Base-by-base conservation (phyloP, 1,139 yeast species). In the Torulaspora pretoriensis region DNA sequence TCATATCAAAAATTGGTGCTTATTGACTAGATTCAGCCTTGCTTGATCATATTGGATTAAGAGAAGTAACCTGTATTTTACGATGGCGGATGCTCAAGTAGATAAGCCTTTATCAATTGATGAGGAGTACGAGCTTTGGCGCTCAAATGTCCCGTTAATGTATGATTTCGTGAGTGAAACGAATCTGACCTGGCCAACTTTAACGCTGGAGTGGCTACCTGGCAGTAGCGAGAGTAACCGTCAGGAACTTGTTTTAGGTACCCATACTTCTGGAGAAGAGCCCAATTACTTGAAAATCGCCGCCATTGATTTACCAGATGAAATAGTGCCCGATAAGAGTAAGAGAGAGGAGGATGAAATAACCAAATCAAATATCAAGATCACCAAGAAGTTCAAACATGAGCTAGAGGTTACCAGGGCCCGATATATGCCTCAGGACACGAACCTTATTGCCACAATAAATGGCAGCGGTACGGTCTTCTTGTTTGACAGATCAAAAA, bases 211-310 rank as follows among this genome's bases (percentile, higher is more conserved):
- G 65, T 84, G 92, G 88, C 66, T 83, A 13, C 89, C 89, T 1
- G 71, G 69, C 16, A 62, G 55, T 16, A 50, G 53, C 5, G 39
- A 47, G 1, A 42, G 47, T 3, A 53, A 56, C 6, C 60, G 63
- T 23, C 72, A 70, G 49, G 60, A 67, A 35, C 64, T 92, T 45
- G 64, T 90, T 17, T 67, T 90, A 33, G 96, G 97, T 9, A 92
- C 98, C 0, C 90, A 87, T 60, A 87, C 97, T 0, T 78, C 90
- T 0, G 95, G 88, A 2, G 81, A 78, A 46, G 95, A 82, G 44
- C 75, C 76, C 3, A 86, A 92, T 61, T 87, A 80, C 63, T 65
- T 92, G 52, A 85, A 92, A 60, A 68, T 89, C 25, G 95, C 92
- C 2, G 68, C 80, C 3, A 78, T 89, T 2, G 82, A 81, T 44